phyloP scores from a whole-genome alignment of 345 rosid genomes.

The Cardamine resedifolia region DNA sequence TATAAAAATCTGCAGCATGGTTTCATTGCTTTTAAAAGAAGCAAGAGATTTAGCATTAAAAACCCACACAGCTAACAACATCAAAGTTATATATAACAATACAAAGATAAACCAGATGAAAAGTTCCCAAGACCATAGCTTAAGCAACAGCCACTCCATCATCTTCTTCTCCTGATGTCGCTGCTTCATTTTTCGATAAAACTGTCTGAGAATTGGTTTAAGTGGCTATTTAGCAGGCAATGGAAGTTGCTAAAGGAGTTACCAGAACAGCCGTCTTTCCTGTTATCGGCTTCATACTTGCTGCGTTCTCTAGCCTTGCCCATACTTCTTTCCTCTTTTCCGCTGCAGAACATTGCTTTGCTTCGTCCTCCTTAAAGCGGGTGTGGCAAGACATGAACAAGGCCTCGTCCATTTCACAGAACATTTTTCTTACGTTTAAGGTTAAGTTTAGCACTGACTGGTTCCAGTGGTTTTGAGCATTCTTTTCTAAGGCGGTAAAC shows the following conservation, averaged over 20 bases:
- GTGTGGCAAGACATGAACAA: constrained; percentile 64
- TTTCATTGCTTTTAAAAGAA: constrained; percentile 27
- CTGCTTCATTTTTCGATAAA: not conserved
- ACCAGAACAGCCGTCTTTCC: constrained; percentile 69
- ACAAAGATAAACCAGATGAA: constrained; percentile 29
- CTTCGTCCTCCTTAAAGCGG: constrained; percentile 60
- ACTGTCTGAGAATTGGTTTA: not conserved
- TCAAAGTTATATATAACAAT: constrained; percentile 35
- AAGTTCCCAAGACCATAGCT: constrained; percentile 25
- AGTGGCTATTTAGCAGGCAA: constrained; percentile 41
- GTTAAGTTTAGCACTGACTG: constrained; percentile 73
- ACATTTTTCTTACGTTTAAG: constrained; percentile 65
- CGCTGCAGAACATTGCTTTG: constrained; percentile 42
- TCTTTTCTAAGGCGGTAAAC: constrained; percentile 74
- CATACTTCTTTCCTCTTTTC: constrained; percentile 67
- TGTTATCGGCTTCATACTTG: constrained; percentile 63
- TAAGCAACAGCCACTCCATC: constrained; percentile 18
- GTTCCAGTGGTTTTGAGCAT: constrained; percentile 76
- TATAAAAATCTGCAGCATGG: constrained; percentile 16
- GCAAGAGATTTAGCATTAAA: constrained; percentile 26
- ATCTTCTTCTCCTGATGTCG: constrained; percentile 9
- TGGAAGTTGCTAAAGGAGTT: constrained; percentile 53
- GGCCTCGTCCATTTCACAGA: constrained; percentile 73
- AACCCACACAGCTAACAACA: constrained; percentile 33
- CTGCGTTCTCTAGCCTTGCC: constrained; percentile 62